Conservation (phyloP, 768 basidiomycete species). For the Lactarius vividus region DNA sequence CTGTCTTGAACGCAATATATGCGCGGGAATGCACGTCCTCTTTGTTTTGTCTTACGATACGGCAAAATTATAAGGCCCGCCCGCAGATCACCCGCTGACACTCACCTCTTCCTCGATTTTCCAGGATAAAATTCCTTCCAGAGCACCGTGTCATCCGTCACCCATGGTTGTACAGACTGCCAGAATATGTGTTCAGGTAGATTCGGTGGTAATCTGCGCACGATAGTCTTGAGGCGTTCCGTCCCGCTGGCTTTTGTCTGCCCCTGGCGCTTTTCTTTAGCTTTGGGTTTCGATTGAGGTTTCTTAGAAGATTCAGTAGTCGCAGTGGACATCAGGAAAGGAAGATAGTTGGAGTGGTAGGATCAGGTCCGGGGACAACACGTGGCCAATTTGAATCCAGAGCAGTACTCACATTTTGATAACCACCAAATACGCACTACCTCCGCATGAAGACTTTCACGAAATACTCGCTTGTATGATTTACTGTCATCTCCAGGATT, state of each 20-base stretch:
- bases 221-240: slow-evolving; percentile 81
- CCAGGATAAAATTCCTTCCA: slow-evolving; percentile 71
- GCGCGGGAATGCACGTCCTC: slow-evolving; percentile 86
- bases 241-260: slow-evolving; percentile 33
- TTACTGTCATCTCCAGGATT: no score
- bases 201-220: slow-evolving; percentile 86
- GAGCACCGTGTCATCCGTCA: slow-evolving; percentile 62
- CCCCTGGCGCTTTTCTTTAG: slow-evolving; percentile 32
- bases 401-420: no score
- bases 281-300: slow-evolving; percentile 34
- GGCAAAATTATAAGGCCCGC: background rate
- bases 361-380: background rate
- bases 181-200: slow-evolving; percentile 93
- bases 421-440: background rate
- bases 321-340: slow-evolving; percentile 19
- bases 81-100: slow-evolving; percentile 10
- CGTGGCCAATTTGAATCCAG: background rate
- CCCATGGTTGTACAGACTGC: slow-evolving; percentile 86
- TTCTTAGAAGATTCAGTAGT: slow-evolving; percentile 28
- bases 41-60: slow-evolving; percentile 59
- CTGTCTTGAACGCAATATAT: slow-evolving; percentile 84
- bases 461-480: background rate
- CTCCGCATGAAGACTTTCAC: background rate
- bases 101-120: slow-evolving; percentile 67
- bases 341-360: background rate